Base-by-base conservation (phyloP, 2,329 filamentous ascomycete species). In the Huntiella moniliformis region DNA sequence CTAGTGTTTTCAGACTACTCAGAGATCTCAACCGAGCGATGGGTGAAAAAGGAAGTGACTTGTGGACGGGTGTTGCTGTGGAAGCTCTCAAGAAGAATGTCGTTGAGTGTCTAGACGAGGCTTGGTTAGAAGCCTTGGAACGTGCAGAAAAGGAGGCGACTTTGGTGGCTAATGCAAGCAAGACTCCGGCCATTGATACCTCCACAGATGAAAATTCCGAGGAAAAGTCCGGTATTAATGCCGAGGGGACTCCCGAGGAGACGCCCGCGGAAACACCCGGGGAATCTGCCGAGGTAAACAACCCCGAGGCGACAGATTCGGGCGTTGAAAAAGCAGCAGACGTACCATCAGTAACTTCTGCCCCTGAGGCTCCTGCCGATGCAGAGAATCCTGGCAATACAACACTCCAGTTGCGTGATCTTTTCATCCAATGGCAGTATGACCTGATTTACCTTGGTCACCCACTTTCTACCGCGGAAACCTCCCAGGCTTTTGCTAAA, bases 61-160 rank as follows among this genome's bases (percentile, higher is more conserved):
- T 95, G 2, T 96, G 87, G 87, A 86, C 79, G 45, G 69, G 74
- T 2, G 66, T 67, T 2, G 81, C 82, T 0, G 71, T 87, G 1
- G 54, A 54, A 1, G 63, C 65, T 1, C 55, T 93, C 51, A 91
- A 85, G 60, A 56, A 55, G n/a, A 58, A 65, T 39, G 56, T 85
- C 4, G 58, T 64, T 4, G 59, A 61, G 37, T 61, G 68, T 42
- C 57, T 88, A 1, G 61, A 60, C n/a, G 58, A 60, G 44, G 53
- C 58, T 5, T 76, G 72, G 72, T 55, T 56, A 6, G 58, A 61
- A 38, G 58, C 64, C 45, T 52, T 77, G 46, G 55, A 58, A n/a
- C 49, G 49, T 15, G 31, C 52, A 15, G 42, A 60, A 7, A 46
- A 44, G 12, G 42, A 40, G 7, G 39, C 43, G 31, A 34, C 44